Conservation (phyloP, 768 basidiomycete species). For the Russula olivacea region DNA sequence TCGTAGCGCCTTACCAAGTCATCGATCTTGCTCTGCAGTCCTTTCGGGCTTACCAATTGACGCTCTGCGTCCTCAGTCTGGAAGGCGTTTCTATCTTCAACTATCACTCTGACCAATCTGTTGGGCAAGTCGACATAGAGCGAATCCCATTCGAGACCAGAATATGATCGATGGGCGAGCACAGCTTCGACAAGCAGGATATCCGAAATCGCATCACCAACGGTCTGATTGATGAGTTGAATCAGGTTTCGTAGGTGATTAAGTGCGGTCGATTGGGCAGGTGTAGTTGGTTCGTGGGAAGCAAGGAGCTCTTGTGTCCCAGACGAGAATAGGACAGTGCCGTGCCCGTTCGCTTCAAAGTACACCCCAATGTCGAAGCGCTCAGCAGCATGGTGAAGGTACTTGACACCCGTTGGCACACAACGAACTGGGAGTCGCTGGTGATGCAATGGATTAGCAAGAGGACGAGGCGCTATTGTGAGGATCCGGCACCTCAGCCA, state of each 20-base stretch:
- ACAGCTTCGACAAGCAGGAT: constrained; percentile 93
- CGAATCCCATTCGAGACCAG: constrained; percentile 83
- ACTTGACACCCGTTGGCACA: constrained; percentile 95
- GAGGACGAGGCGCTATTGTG: neutral
- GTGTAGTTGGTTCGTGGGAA: constrained; percentile 65
- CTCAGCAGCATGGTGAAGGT: constrained; percentile 95
- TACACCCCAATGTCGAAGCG: constrained; percentile 95
- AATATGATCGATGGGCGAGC: constrained; percentile 82
- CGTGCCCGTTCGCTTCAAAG: constrained; percentile 99
- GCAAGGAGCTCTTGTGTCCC: constrained; percentile 57
- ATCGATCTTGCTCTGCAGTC: constrained; percentile 78
- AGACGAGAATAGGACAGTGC: constrained; percentile 91
- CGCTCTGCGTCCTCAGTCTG: constrained; percentile 93
- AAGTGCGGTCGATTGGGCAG: constrained; percentile 76
- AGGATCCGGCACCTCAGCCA: constrained; percentile 55
- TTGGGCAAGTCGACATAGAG: constrained; percentile 93
- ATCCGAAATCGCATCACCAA: constrained; percentile 95
- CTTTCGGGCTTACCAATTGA: constrained; percentile 69
- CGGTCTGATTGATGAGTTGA: constrained; percentile 92
- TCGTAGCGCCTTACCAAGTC: constrained; percentile 71
- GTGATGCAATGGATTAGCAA: constrained; percentile 6
- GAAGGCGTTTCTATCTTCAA: constrained; percentile 75
- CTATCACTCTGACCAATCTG: constrained; percentile 88
- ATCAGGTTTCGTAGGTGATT: constrained; percentile 71
- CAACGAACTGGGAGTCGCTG: constrained; percentile 92